Evolutionary conservation across 371 early-diverging fungal species (phyloP).

Genomic region (Circinella minor): DNA sequence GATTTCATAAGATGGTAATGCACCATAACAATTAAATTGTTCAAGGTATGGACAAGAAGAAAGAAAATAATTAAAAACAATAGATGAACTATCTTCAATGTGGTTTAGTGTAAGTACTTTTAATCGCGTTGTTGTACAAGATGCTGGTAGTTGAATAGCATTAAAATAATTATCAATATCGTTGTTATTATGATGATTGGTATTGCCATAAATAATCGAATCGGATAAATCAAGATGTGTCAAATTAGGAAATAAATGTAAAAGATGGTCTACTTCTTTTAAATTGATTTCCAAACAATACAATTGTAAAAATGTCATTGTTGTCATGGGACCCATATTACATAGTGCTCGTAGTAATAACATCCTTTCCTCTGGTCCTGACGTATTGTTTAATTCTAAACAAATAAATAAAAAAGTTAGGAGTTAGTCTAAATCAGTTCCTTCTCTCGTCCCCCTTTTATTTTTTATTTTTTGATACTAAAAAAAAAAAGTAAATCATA

Average conservation of each 20-base stretch:
- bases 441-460: background rate
- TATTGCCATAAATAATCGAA: background rate
- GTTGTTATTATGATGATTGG: background rate
- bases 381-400: conserved; percentile 13
- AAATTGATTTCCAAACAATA: conserved; percentile 12
- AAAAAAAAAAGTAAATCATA: background rate
- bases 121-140: background rate
- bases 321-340: conserved; percentile 3
- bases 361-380: conserved; percentile 10
- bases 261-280: background rate
- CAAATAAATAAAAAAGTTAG: background rate
- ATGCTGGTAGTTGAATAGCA: background rate
- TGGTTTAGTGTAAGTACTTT: conserved; percentile 2
- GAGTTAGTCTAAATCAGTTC: background rate
- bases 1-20: conserved; percentile 5
- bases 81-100: conserved; percentile 7
- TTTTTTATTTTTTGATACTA: too few species aligned
- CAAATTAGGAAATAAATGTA: background rate
- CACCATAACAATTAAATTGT: background rate
- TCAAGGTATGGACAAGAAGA: conserved; percentile 14
- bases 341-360: conserved; percentile 6
- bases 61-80: background rate
- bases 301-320: conserved; percentile 10
- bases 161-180: background rate
- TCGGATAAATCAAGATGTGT: conserved; percentile 13